Conservation (phyloP, 257 asterid species). For the Nicotiana undulata region DNA sequence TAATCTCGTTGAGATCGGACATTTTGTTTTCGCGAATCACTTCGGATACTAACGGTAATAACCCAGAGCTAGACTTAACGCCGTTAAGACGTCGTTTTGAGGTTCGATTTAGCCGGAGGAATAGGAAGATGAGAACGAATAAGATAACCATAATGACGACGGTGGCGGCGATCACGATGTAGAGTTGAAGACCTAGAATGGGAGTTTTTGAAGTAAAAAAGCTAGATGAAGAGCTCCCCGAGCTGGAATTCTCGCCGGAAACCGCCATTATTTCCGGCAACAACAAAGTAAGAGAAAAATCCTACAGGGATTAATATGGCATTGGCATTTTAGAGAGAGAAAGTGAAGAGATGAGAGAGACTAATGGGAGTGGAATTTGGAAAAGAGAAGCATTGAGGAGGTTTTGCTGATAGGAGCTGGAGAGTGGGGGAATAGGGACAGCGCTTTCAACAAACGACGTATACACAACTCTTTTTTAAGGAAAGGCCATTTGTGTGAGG, state of each 20-base stretch:
- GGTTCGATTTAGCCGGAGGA: conserved; percentile 35
- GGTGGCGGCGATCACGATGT: conserved; percentile 48
- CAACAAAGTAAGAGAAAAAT: background rate
- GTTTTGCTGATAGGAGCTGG: background rate
- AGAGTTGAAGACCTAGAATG: conserved; percentile 61
- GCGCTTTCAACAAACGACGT: background rate
- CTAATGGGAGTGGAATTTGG: no score
- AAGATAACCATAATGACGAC: conserved; percentile 31
- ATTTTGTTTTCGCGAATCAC: conserved; percentile 24
- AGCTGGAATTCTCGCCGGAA: conserved; percentile 28
- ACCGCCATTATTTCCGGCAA: conserved; percentile 28
- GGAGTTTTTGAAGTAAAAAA: conserved; percentile 53
- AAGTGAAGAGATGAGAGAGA: background rate
- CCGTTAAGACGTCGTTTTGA: conserved; percentile 35
- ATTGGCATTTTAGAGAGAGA: background rate
- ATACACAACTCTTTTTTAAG: background rate
- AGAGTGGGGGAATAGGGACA: no score
- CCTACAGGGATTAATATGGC: background rate
- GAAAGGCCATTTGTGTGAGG: background rate
- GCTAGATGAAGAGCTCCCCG: conserved; percentile 17
- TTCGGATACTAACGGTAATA: conserved; percentile 48
- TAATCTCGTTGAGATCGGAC: conserved; percentile 28
- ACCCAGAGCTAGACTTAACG: conserved; percentile 37
- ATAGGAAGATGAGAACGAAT: conserved; percentile 35
- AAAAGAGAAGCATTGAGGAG: background rate